Evolutionary conservation across 75 land plant species (phyloP).

Genomic region (Sequoia sempervirens): DNA sequence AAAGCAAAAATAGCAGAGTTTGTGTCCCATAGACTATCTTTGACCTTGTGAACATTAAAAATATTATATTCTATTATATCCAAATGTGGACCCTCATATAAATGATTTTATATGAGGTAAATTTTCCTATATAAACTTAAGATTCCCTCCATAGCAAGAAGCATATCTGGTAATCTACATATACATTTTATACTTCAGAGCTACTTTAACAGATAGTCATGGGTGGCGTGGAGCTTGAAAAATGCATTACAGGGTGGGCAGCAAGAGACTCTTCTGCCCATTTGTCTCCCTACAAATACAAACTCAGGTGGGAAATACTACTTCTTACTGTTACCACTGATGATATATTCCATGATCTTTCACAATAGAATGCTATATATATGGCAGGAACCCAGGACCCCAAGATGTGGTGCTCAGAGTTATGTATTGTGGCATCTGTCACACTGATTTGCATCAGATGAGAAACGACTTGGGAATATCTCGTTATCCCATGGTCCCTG

Average conservation of each 20-base stretch:
- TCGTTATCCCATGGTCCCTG: conserved; percentile 88
- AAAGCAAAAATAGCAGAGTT: no score
- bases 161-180: no score
- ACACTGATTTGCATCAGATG: conserved; percentile 70
- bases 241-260: conserved; percentile 40
- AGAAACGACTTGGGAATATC: conserved; percentile 71
- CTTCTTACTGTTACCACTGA: not conserved
- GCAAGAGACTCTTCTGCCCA: conserved; percentile 54
- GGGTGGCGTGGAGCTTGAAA: conserved; percentile 41
- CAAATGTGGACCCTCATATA: no score
- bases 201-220: conserved; percentile 9
- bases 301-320: conserved; percentile 35
- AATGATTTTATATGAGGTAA: no score
- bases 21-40: no score
- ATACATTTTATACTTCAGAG: not conserved
- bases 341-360: not conserved
- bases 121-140: no score
- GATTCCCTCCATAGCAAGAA: no score
- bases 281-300: conserved; percentile 54
- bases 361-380: conserved; percentile 35
- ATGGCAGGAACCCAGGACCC: conserved; percentile 42
- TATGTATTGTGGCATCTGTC: conserved; percentile 78
- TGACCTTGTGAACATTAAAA: no score
- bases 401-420: conserved; percentile 37
- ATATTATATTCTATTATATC: no score